Conservation (phyloP, 73 alveolate genomes). For the Paramecium sonneborni region DNA sequence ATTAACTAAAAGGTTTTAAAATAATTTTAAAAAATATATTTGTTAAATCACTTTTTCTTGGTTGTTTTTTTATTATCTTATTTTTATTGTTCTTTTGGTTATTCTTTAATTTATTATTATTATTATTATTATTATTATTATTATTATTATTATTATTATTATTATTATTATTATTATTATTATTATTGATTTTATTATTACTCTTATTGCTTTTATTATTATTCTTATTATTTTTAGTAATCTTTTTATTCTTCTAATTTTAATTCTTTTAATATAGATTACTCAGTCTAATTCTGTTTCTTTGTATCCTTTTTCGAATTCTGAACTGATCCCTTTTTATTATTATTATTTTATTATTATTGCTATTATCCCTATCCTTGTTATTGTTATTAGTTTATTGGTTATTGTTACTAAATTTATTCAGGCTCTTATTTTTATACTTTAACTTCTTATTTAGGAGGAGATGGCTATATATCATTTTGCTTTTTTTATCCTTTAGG, state of each 20-base stretch:
- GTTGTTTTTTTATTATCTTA: background rate
- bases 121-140: background rate
- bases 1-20: background rate
- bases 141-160: background rate
- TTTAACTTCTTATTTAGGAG: background rate
- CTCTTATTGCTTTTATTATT: background rate
- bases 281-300: background rate
- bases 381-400: background rate
- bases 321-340: background rate
- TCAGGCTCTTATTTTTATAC: background rate
- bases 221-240: background rate
- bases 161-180: background rate
- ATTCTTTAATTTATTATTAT: background rate
- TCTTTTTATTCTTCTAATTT: slow-evolving; percentile 19
- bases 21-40: background rate
- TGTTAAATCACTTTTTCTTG: slow-evolving; percentile 15
- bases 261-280: slow-evolving; percentile 24
- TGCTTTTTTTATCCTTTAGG: background rate
- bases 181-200: background rate
- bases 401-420: background rate
- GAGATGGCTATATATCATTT: background rate
- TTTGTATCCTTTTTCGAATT: background rate
- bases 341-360: background rate
- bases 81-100: slow-evolving; percentile 23
- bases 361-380: background rate